These are phyloP conservation scores for Rhizopogon sp. DNA, from an alignment of 768 basidiomycete species.

Conservation along the genomic window DNA sequence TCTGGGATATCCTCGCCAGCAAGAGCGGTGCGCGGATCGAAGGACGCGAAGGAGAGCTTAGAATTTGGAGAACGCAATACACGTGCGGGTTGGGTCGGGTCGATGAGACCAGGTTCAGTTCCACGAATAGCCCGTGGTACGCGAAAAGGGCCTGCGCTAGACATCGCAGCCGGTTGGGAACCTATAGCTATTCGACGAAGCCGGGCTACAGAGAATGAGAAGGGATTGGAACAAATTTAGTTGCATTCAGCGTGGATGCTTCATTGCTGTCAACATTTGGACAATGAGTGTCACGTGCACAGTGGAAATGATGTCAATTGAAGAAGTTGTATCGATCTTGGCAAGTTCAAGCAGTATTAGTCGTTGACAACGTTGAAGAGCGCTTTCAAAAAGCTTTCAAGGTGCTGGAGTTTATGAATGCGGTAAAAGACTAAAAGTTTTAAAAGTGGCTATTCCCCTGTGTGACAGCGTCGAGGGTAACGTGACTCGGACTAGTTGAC, in stretches of 20 bases:
- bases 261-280: too few relatives aligned
- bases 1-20: conserved; percentile 30
- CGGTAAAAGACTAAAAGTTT: too few relatives aligned
- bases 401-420: too few relatives aligned
- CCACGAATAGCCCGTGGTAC: conserved; percentile 29
- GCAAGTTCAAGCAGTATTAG: too few relatives aligned
- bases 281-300: too few relatives aligned
- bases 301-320: too few relatives aligned
- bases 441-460: neutral
- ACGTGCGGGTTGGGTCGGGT: conserved; percentile 55
- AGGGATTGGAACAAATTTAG: neutral
- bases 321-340: too few relatives aligned
- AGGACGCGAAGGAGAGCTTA: conserved; percentile 67
- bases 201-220: neutral
- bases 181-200: neutral
- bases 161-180: neutral
- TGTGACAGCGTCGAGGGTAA: conserved; percentile 1
- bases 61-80: conserved; percentile 57
- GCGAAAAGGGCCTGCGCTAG: neutral
- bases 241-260: too few relatives aligned
- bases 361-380: too few relatives aligned
- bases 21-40: conserved; percentile 64
- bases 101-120: conserved; percentile 57
- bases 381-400: too few relatives aligned
- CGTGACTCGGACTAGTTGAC: neutral